Evolutionary conservation across 129 eudicot genomes (phyloP).

Genomic region (Erigeron canadensis): DNA sequence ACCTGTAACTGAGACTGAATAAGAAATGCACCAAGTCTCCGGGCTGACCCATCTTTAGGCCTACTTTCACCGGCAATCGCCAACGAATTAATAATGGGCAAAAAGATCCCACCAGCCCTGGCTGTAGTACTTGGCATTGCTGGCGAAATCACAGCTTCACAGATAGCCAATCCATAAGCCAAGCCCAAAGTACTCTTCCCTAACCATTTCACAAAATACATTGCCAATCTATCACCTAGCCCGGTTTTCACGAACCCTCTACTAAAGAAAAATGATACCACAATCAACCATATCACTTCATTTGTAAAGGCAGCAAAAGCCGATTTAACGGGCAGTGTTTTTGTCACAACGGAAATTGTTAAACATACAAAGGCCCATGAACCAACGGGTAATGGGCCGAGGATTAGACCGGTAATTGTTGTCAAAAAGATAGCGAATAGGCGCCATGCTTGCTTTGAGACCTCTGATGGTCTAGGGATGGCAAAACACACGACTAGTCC

Average conservation of each 20-base stretch:
- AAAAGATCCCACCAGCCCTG: constrained; percentile 77
- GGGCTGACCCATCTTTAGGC: constrained; percentile 62
- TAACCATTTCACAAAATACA: constrained; percentile 58
- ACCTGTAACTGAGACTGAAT: constrained; percentile 79
- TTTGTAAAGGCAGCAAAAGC: constrained; percentile 75
- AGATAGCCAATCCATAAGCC: constrained; percentile 66
- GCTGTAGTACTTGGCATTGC: constrained; percentile 89
- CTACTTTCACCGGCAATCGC: constrained; percentile 53
- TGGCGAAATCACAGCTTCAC: constrained; percentile 60
- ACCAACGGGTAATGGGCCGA: constrained; percentile 69
- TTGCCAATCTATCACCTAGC: constrained; percentile 75
- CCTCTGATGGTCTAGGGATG: constrained; percentile 52
- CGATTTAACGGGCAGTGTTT: constrained; percentile 61
- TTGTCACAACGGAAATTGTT: constrained; percentile 52
- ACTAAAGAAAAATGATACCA: constrained; percentile 62
- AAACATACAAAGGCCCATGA: constrained; percentile 73
- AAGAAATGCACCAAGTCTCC: constrained; percentile 74
- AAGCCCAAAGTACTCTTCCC: constrained; percentile 78
- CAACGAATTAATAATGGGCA: constrained; percentile 77
- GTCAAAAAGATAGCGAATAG: constrained; percentile 68
- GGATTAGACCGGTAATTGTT: constrained; percentile 65
- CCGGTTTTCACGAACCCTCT: constrained; percentile 78
- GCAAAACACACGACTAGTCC: constrained; percentile 68
- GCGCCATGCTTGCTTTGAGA: constrained; percentile 60
- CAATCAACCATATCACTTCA: constrained; percentile 83